These are phyloP conservation scores for Fusarium sororula DNA, from an alignment of 2,329 filamentous ascomycete species.

Conservation along the genomic window DNA sequence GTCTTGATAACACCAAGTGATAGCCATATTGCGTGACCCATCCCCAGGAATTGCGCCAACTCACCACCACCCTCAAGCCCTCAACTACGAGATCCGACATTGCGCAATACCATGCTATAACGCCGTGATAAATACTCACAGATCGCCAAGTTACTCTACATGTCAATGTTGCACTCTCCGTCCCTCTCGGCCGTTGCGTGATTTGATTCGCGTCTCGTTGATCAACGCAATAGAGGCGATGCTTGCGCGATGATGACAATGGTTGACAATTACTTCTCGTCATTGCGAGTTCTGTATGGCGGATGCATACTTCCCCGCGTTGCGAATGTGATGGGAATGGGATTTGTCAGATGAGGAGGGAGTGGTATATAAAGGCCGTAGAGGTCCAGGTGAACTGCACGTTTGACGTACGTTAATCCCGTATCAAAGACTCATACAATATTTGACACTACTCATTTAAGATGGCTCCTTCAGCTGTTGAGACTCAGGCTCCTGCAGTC, in stretches of 20 bases:
- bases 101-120: slow-evolving; percentile 29
- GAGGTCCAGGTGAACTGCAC: not conserved
- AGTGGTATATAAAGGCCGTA: slow-evolving; percentile 25
- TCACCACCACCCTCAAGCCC: not conserved
- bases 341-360: not conserved
- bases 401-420: not conserved
- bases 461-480: slow-evolving; percentile 42
- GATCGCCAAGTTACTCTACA: not conserved
- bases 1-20: not conserved
- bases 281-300: slow-evolving; percentile 13
- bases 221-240: slow-evolving; percentile 9
- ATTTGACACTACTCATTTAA: not conserved
- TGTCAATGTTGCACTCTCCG: not conserved
- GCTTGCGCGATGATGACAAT: slow-evolving; percentile 20
- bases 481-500: slow-evolving; percentile 22
- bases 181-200: slow-evolving; percentile 31
- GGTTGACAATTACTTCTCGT: not conserved
- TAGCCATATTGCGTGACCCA: slow-evolving; percentile 37
- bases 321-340: not conserved
- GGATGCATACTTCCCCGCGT: slow-evolving; percentile 21
- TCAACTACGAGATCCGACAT: slow-evolving; percentile 20
- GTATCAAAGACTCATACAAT: not conserved
- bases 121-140: not conserved
- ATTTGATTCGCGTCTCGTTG: slow-evolving; percentile 10
- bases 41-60: slow-evolving; percentile 40